These are phyloP conservation scores for Inonotus obliquus DNA, from an alignment of 1,284 basidiomycete genomes.

Conservation along the genomic window DNA sequence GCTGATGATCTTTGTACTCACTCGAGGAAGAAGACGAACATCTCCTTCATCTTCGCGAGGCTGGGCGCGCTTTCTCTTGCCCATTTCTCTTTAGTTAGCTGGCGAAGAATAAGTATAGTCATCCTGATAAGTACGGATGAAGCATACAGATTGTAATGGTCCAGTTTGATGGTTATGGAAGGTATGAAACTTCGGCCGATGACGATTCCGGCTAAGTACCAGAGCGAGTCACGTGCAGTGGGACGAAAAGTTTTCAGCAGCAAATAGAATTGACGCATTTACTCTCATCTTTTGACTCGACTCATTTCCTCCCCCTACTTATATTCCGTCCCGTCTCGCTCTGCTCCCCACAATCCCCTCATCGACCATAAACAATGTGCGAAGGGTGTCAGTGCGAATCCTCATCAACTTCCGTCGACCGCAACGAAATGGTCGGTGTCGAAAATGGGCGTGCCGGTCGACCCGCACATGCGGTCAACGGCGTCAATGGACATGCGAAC, in stretches of 20 bases:
- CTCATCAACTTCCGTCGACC: conserved; percentile 35
- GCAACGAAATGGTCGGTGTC: conserved; percentile 63
- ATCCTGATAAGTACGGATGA: not conserved
- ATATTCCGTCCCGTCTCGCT: conserved; percentile 6
- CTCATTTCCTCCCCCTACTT: not conserved
- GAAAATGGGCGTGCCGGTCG: conserved; percentile 38
- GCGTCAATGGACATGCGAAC: conserved; percentile 36
- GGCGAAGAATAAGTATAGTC: not conserved
- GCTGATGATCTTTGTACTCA: not conserved
- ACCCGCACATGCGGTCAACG: conserved; percentile 23
- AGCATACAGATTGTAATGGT: not conserved
- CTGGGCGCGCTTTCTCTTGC: conserved; percentile 3
- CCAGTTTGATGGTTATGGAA: too few species aligned
- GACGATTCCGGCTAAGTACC: not conserved
- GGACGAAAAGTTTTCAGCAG: not conserved
- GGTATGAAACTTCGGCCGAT: conserved; percentile 10
- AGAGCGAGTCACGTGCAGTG: not conserved
- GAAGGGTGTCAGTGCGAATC: conserved; percentile 53
- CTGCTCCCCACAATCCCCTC: conserved; percentile 10
- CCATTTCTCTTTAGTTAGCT: not conserved
- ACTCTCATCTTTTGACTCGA: not conserved
- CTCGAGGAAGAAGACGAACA: conserved; percentile 13
- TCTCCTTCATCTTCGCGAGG: not conserved
- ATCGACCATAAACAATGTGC: conserved; percentile 46
- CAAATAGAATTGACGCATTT: not conserved